phyloP scores from a whole-genome alignment of 2,329 filamentous ascomycete genomes.

The Podosphaera fusca region DNA sequence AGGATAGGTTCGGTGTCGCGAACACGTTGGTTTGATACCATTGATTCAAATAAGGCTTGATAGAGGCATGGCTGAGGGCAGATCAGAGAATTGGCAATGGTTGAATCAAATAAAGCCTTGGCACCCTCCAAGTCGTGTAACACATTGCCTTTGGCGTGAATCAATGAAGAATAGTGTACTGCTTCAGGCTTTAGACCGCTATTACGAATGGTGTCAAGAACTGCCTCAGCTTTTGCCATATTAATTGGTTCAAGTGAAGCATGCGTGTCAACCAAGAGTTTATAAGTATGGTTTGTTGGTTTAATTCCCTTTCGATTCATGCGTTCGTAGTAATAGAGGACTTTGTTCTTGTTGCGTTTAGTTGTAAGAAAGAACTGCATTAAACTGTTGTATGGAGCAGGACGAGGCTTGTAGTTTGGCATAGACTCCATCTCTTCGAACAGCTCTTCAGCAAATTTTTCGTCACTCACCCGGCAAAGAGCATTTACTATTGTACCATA shows the following conservation, averaged over 20 bases:
- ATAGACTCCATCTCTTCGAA: slow-evolving; percentile 99
- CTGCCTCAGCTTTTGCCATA: slow-evolving; percentile 65
- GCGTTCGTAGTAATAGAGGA: slow-evolving; percentile 79
- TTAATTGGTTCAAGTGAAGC: slow-evolving; percentile 82
- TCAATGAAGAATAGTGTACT: slow-evolving; percentile 85
- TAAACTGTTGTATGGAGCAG: slow-evolving; percentile 95
- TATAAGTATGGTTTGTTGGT: slow-evolving; percentile 90
- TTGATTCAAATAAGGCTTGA: slow-evolving; percentile 88
- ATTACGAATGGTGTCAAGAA: slow-evolving; percentile 55
- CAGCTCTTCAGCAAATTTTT: slow-evolving; percentile 90
- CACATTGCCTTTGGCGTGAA: slow-evolving; percentile 88
- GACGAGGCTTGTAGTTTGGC: slow-evolving; percentile 95
- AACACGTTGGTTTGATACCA: slow-evolving; percentile 86
- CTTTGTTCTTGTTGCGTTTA: slow-evolving; percentile 87
- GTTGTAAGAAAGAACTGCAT: slow-evolving; percentile 98
- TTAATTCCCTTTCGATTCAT: slow-evolving; percentile 75
- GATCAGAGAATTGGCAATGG: slow-evolving; percentile 43
- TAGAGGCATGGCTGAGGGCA: slow-evolving; percentile 67
- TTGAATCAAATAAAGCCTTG: slow-evolving; percentile 56
- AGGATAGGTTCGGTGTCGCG: slow-evolving; percentile 52
- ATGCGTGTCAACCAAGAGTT: slow-evolving; percentile 86
- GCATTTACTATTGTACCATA: slow-evolving; percentile 98
- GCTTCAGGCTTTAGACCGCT: slow-evolving; percentile 62
- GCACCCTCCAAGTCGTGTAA: slow-evolving; percentile 77
- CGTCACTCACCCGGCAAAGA: slow-evolving; percentile 86